These are phyloP conservation scores for Cercospora canescens DNA, from an alignment of 2,329 filamentous ascomycete genomes.

Conservation along the genomic window DNA sequence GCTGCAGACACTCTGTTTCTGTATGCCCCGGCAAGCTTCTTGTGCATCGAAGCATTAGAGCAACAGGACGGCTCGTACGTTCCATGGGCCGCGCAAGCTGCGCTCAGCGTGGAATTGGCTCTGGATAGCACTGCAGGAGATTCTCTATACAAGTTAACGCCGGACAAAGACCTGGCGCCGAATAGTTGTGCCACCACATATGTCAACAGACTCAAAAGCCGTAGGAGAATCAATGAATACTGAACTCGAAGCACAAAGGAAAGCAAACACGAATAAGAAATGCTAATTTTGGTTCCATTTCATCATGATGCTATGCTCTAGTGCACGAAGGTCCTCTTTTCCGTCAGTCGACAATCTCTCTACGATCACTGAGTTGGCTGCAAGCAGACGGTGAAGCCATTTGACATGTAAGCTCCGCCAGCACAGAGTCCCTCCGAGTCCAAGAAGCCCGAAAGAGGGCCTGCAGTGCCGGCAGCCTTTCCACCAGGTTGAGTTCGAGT, in stretches of 20 bases:
- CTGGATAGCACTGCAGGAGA: too few species aligned
- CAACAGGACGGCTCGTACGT: not conserved
- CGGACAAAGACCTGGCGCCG: too few species aligned
- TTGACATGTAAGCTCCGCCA: conserved; percentile 14
- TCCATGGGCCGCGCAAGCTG: not conserved
- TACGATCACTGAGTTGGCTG: conserved; percentile 13
- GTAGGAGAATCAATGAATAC: too few species aligned
- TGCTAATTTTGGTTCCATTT: not conserved
- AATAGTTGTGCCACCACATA: too few species aligned
- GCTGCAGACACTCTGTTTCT: not conserved
- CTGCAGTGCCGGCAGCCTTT: conserved; percentile 16
- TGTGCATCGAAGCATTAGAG: not conserved
- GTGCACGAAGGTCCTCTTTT: not conserved
- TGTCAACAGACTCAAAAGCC: too few species aligned
- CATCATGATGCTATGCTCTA: not conserved
- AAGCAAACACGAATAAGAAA: not conserved
- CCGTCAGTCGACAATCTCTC: not conserved
- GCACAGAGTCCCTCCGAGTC: conserved; percentile 18
- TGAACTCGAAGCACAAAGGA: too few species aligned
- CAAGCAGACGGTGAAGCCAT: conserved; percentile 20
- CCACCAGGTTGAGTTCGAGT: conserved; percentile 7
- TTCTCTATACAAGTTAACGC: too few species aligned
- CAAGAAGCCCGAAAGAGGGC: conserved; percentile 15
- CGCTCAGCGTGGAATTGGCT: not conserved
- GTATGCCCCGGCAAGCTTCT: not conserved